Evolutionary conservation across 2,329 filamentous ascomycete genomes (phyloP).

Genomic region (Volutella citrinella): DNA sequence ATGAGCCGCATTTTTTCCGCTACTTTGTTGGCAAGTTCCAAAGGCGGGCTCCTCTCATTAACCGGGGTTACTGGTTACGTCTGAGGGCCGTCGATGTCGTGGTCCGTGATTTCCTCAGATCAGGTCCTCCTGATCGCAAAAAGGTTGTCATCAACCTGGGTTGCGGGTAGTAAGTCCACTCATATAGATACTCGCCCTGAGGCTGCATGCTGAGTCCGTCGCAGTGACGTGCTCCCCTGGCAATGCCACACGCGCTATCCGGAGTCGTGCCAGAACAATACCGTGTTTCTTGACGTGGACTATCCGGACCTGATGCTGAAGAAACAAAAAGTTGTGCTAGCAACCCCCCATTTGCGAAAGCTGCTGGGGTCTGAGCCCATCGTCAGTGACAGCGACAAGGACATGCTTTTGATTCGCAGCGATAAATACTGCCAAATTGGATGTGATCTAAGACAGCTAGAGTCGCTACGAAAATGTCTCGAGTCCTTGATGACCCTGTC

Average conservation of each 20-base stretch:
- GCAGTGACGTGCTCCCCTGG: slow-evolving; percentile 85
- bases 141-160: slow-evolving; percentile 83
- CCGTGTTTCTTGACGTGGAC: slow-evolving; percentile 80
- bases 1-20: slow-evolving; percentile 79
- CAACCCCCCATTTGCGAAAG: slow-evolving; percentile 54
- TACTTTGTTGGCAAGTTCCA: slow-evolving; percentile 85
- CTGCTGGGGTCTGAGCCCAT: slow-evolving; percentile 30
- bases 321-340: slow-evolving; percentile 67
- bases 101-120: slow-evolving; percentile 69
- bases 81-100: slow-evolving; percentile 78
- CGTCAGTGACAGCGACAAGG: slow-evolving; percentile 37
- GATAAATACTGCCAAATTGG: slow-evolving; percentile 74
- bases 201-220: slow-evolving; percentile 1
- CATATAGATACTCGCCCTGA: too few relatives aligned
- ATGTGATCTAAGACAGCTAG: slow-evolving; percentile 72
- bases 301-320: slow-evolving; percentile 75
- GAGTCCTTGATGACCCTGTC: slow-evolving; percentile 54
- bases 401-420: slow-evolving; percentile 58
- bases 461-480: slow-evolving; percentile 57
- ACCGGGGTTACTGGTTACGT: slow-evolving; percentile 83
- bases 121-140: slow-evolving; percentile 43
- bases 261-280: slow-evolving; percentile 51
- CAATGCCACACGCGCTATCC: slow-evolving; percentile 71
- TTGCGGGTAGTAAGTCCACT: slow-evolving; percentile 89
- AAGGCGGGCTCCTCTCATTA: slow-evolving; percentile 82